A percentile compares a stretch with the other conserved stretches of the same genome.
Evolutionary conservation across 352 stramenopile genomes (phyloP).

Genomic region (Phytophthora sp.): DNA sequence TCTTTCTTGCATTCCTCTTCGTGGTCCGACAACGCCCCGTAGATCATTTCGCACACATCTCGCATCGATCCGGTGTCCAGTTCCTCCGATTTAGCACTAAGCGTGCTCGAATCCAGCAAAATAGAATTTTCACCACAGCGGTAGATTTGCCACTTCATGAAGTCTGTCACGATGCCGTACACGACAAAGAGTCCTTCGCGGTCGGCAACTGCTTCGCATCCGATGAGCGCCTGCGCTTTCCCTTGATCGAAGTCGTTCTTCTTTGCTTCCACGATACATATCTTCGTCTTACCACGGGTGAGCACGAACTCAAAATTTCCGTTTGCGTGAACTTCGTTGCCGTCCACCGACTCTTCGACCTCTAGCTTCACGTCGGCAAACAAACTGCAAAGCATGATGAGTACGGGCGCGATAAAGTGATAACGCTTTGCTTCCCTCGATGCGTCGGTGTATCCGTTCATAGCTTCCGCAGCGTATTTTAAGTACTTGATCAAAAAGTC

Average conservation of each 20-base stretch:
- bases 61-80: no score
- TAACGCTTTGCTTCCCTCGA: constrained; percentile 20
- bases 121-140: constrained; percentile 12
- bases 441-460: constrained; percentile 3
- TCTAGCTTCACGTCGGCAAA: constrained; percentile 16
- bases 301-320: constrained; percentile 42
- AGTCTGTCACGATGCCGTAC: constrained; percentile 34
- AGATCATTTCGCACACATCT: no score
- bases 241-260: constrained; percentile 31
- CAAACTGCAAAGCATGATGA: constrained; percentile 17
- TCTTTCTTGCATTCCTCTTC: no score
- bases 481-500: constrained; percentile 15
- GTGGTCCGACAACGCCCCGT: no score
- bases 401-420: constrained; percentile 10
- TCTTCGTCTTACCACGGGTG: constrained; percentile 29
- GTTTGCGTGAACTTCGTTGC: constrained; percentile 28
- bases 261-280: constrained; percentile 35
- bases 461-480: constrained; percentile 1
- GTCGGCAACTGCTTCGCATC: constrained; percentile 33
- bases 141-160: constrained; percentile 21
- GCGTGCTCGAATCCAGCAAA: no score
- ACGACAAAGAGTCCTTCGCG: constrained; percentile 19
- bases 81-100: no score
- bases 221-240: constrained; percentile 28
- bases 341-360: constrained; percentile 20